phyloP scores from a whole-genome alignment of 805 yeast species.

The Ascoidea asiatica region DNA sequence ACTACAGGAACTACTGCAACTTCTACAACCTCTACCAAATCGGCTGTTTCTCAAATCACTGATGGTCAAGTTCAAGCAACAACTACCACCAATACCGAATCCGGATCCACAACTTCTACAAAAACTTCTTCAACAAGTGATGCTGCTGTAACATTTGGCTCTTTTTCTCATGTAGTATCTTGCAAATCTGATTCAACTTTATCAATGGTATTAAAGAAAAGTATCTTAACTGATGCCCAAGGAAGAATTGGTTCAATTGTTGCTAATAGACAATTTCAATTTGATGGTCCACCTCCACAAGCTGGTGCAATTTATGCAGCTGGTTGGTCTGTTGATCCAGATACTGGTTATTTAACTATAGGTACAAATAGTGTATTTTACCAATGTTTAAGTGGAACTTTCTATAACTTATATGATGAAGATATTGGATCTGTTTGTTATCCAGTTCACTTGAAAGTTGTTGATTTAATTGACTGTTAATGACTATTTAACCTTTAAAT shows the following conservation, averaged over 20 bases:
- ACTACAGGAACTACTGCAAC: conserved; percentile 9
- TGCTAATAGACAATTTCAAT: conserved; percentile 76
- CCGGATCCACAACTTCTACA: conserved; percentile 7
- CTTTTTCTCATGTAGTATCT: conserved; percentile 19
- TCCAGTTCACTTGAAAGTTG: conserved; percentile 45
- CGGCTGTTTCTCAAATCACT: conserved; percentile 15
- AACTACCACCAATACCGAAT: conserved; percentile 5
- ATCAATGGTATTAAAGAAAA: conserved; percentile 36
- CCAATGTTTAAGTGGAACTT: conserved; percentile 64
- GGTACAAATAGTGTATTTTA: conserved; percentile 50
- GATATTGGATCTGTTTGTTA: conserved; percentile 47
- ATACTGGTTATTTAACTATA: conserved; percentile 47
- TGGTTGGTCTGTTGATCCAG: conserved; percentile 51
- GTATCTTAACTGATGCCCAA: conserved; percentile 39
- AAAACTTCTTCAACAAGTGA: conserved; percentile 9
- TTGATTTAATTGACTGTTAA: conserved; percentile 44
- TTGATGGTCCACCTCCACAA: conserved; percentile 81
- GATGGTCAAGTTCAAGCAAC: conserved; percentile 20
- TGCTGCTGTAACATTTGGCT: conserved; percentile 14
- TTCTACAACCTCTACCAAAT: conserved; percentile 7
- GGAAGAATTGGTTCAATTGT: conserved; percentile 72
- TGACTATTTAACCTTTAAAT: too few relatives aligned
- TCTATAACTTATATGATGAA: conserved; percentile 68
- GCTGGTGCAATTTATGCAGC: conserved; percentile 62
- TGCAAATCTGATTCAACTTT: conserved; percentile 38